A percentile compares a stretch with the other conserved stretches of the same genome.
These are phyloP conservation scores for Leishmania aethiopica DNA, from an alignment of 208 protist genomes.

Conservation along the genomic window DNA sequence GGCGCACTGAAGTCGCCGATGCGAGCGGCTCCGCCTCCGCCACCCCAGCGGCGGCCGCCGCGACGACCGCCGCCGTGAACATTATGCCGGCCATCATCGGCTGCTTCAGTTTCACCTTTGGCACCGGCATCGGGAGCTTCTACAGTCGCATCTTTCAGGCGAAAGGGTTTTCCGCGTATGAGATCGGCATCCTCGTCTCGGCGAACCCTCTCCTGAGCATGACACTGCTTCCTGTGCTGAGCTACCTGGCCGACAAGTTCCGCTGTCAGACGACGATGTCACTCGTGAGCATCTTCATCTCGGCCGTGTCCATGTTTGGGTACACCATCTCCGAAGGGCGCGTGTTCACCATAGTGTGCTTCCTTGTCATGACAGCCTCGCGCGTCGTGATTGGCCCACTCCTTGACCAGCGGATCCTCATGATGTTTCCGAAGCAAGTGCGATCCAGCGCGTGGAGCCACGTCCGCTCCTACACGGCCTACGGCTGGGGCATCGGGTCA, in stretches of 20 bases:
- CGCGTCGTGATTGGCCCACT: conserved; percentile 41
- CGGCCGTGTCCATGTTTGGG: conserved; percentile 19
- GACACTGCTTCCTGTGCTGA: conserved; percentile 46
- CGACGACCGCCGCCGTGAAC: background rate
- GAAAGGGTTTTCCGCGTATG: conserved; percentile 35
- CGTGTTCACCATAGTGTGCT: conserved; percentile 9
- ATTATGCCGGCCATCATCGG: conserved; percentile 26
- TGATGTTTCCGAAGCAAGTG: conserved; percentile 38
- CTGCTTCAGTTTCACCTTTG: conserved; percentile 55
- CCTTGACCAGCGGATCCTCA: conserved; percentile 54
- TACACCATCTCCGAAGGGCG: conserved; percentile 6
- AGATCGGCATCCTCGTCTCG: conserved; percentile 43
- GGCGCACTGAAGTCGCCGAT: background rate
- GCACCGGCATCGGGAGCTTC: conserved; percentile 37
- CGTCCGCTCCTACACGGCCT: conserved; percentile 51
- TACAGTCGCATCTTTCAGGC: conserved; percentile 43
- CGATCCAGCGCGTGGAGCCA: conserved; percentile 43
- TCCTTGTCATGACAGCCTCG: conserved; percentile 34
- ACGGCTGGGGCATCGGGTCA: conserved; percentile 58
- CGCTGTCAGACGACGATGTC: conserved; percentile 41
- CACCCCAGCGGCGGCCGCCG: background rate
- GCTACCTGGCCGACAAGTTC: conserved; percentile 52
- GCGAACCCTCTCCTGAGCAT: conserved; percentile 37
- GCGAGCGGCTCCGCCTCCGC: background rate
- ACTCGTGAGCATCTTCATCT: conserved; percentile 13